Conservation (phyloP, 331 rosid species). For the Erythrophleum ivorense region DNA sequence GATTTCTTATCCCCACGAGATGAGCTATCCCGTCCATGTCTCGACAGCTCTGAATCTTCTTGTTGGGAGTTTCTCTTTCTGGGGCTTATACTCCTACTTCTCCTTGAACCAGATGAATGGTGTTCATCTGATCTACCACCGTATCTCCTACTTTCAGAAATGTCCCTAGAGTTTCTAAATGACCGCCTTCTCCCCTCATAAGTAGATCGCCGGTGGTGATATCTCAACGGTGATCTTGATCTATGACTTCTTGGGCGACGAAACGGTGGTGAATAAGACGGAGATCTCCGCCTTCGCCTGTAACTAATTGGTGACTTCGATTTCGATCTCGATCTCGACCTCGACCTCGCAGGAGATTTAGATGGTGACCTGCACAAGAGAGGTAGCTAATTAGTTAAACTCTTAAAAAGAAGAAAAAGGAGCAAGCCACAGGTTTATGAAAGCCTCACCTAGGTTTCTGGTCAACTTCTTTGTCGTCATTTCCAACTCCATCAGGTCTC, state of each 20-base stretch:
- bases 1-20: slow-evolving; percentile 59
- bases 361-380: slow-evolving; percentile 70
- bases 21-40: slow-evolving; percentile 61
- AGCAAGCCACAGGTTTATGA: not conserved
- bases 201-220: slow-evolving; percentile 56
- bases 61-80: slow-evolving; percentile 56
- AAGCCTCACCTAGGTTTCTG: slow-evolving; percentile 66
- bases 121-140: slow-evolving; percentile 66
- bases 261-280: slow-evolving; percentile 82
- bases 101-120: slow-evolving; percentile 55
- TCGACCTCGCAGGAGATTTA: slow-evolving; percentile 51
- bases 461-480: slow-evolving; percentile 65
- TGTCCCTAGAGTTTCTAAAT: slow-evolving; percentile 62
- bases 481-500: slow-evolving; percentile 67
- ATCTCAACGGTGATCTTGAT: slow-evolving; percentile 77
- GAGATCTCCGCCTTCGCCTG: slow-evolving; percentile 72
- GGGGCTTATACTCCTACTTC: slow-evolving; percentile 72
- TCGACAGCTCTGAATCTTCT: slow-evolving; percentile 67
- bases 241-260: slow-evolving; percentile 61
- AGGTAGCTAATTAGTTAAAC: not conserved
- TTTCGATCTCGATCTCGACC: slow-evolving; percentile 68
- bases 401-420: not conserved
- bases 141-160: slow-evolving; percentile 69
- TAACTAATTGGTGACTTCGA: slow-evolving; percentile 80
- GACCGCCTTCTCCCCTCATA: slow-evolving; percentile 64